Conservation (phyloP, 2,329 filamentous ascomycete species). For the Sporothrix mexicana region DNA sequence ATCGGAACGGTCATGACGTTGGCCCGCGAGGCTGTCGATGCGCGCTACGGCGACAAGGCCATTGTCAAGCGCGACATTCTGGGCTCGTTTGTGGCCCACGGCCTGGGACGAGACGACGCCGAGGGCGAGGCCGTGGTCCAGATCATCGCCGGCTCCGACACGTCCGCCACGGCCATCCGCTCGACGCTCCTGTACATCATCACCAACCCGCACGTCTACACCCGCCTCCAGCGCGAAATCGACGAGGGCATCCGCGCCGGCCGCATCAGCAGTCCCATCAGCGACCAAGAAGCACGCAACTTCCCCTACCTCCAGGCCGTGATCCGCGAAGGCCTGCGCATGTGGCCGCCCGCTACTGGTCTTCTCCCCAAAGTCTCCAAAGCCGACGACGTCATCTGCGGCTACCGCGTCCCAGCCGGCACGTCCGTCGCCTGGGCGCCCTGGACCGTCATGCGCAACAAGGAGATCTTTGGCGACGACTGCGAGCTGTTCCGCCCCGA, state of each 20-base stretch:
- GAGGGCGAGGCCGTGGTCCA: constrained; percentile 54
- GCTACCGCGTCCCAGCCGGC: constrained; percentile 53
- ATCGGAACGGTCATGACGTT: constrained; percentile 38
- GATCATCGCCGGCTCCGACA: constrained; percentile 45
- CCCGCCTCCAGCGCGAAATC: constrained; percentile 46
- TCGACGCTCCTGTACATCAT: constrained; percentile 41
- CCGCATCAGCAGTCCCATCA: constrained; percentile 44
- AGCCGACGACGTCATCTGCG: constrained; percentile 47
- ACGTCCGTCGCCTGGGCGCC: constrained; percentile 45
- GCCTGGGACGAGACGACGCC: constrained; percentile 47
- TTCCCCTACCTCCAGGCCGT: constrained; percentile 58
- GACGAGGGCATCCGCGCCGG: constrained; percentile 43
- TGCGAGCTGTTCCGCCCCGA: constrained; percentile 53
- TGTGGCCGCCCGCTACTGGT: constrained; percentile 52
- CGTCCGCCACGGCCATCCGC: constrained; percentile 43
- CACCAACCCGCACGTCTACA: constrained; percentile 40
- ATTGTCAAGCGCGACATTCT: constrained; percentile 46
- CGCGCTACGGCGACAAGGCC: constrained; percentile 32
- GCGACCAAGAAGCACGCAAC: constrained; percentile 47
- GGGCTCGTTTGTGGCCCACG: constrained; percentile 50
- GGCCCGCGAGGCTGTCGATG: constrained; percentile 39
- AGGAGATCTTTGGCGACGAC: constrained; percentile 47
- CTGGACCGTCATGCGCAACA: constrained; percentile 47
- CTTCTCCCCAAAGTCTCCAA: constrained; percentile 43
- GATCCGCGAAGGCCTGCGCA: constrained; percentile 56